Evolutionary conservation across 2,329 filamentous ascomycete species (phyloP).

Genomic region (Colletotrichum lindemuthianum): DNA sequence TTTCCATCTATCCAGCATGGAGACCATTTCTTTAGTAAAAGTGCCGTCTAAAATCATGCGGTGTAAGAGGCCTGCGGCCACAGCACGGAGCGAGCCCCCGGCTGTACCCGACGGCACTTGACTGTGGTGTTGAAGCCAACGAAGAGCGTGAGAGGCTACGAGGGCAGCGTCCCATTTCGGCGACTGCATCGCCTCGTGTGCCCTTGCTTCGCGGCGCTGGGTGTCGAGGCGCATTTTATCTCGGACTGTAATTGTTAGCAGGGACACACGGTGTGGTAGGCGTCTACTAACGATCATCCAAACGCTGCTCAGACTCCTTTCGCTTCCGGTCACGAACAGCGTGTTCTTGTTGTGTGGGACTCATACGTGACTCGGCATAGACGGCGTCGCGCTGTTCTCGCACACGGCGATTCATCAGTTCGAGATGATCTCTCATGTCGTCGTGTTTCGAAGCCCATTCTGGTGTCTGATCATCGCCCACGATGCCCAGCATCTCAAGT

Average conservation of each 20-base stretch:
- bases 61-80: slow-evolving; percentile 58
- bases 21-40: slow-evolving; percentile 52
- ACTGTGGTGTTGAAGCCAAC: slow-evolving; percentile 50
- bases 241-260: slow-evolving; percentile 47
- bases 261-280: neutral
- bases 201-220: slow-evolving; percentile 56
- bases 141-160: slow-evolving; percentile 55
- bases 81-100: slow-evolving; percentile 47
- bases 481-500: slow-evolving; percentile 63
- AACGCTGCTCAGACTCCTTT: slow-evolving; percentile 54
- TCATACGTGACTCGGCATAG: slow-evolving; percentile 55
- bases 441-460: slow-evolving; percentile 61
- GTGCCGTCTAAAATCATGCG: slow-evolving; percentile 61
- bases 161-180: slow-evolving; percentile 61
- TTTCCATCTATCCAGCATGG: slow-evolving; percentile 59
- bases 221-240: slow-evolving; percentile 50
- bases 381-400: slow-evolving; percentile 54
- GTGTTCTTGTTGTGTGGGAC: slow-evolving; percentile 51
- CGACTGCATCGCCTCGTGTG: slow-evolving; percentile 62
- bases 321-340: slow-evolving; percentile 54
- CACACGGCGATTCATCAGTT: slow-evolving; percentile 48
- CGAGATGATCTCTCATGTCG: slow-evolving; percentile 47
- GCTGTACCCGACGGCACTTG: slow-evolving; percentile 33
- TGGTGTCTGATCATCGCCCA: slow-evolving; percentile 62
- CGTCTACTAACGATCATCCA: slow-evolving; percentile 56